These are phyloP conservation scores for Diospyros lotus DNA, from an alignment of 148 eudicot species.

Conservation along the genomic window DNA sequence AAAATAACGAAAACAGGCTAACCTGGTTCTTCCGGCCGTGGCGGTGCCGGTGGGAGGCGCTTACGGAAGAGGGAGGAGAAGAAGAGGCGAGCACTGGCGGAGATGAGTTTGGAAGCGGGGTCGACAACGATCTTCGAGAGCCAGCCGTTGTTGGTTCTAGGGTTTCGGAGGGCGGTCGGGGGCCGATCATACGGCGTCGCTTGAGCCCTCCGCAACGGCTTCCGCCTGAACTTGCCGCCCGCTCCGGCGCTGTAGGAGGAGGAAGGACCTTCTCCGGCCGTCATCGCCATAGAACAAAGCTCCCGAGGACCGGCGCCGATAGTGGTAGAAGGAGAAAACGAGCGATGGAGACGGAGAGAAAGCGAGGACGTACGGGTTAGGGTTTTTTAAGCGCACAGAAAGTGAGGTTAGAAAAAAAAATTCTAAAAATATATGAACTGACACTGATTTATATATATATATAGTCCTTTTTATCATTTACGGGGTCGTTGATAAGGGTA, in stretches of 20 bases:
- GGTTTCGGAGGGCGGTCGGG: conserved; percentile 38
- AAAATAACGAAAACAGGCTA: neutral
- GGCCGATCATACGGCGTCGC: conserved; percentile 89
- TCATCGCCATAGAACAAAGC: conserved; percentile 33
- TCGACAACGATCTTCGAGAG: conserved; percentile 60
- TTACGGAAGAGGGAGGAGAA: conserved; percentile 65
- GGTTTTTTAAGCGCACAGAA: conserved; percentile 5
- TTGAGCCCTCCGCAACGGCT: conserved; percentile 33
- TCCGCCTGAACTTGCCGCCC: conserved; percentile 65
- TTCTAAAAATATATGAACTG: no score
- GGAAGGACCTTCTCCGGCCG: conserved; percentile 25
- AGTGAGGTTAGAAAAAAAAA: neutral
- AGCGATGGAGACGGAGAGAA: conserved; percentile 14
- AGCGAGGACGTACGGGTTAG: neutral
- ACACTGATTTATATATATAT: no score
- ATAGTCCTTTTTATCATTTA: no score
- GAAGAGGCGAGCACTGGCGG: conserved; percentile 58
- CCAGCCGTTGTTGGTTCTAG: conserved; percentile 44
- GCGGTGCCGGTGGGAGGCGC: conserved; percentile 63
- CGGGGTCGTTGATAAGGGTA: no score
- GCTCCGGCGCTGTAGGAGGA: conserved; percentile 36
- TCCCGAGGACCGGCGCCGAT: neutral
- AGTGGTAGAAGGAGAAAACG: conserved; percentile 16
- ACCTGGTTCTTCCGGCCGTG: conserved; percentile 42
- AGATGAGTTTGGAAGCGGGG: conserved; percentile 71